Conservation (phyloP, 225 moss, liverwort and hornwort genomes). For the Bryum argenteum region DNA sequence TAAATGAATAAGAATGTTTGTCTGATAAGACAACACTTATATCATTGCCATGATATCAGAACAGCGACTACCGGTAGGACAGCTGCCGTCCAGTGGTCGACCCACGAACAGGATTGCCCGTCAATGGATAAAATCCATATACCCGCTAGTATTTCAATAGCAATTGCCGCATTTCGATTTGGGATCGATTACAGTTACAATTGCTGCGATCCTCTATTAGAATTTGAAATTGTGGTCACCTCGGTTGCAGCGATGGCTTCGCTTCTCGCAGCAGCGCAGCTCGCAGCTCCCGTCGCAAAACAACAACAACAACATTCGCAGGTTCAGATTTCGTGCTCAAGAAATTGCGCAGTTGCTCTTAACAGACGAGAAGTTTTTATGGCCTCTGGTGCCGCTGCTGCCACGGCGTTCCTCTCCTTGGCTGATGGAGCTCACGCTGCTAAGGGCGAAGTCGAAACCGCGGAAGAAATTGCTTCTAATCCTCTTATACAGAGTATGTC, state of each 20-base stretch:
- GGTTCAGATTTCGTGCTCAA: not conserved
- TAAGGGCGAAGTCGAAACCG: conserved; percentile 42
- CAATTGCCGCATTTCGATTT: not conserved
- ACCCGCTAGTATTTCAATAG: not conserved
- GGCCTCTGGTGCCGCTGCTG: conserved; percentile 48
- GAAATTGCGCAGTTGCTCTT: not conserved
- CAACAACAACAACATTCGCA: not conserved
- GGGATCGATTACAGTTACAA: not conserved
- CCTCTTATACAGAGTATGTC: conserved; percentile 53
- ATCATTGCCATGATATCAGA: too few relatives aligned
- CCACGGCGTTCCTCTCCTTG: conserved; percentile 40
- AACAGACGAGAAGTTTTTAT: conserved; percentile 43
- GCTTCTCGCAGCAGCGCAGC: conserved; percentile 23
- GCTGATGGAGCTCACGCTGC: conserved; percentile 45
- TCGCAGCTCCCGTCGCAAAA: not conserved
- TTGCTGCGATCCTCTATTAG: not conserved
- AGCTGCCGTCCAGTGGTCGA: not conserved
- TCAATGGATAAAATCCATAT: not conserved
- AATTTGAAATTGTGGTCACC: not conserved
- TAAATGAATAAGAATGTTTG: too few relatives aligned
- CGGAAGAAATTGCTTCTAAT: conserved; percentile 51
- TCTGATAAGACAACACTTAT: too few relatives aligned
- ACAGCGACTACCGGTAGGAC: too few relatives aligned
- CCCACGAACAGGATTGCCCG: not conserved
- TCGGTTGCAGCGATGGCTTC: conserved; percentile 40